phyloP scores from a whole-genome alignment of 305 asterid genomes.

The Coffea humblotiana region DNA sequence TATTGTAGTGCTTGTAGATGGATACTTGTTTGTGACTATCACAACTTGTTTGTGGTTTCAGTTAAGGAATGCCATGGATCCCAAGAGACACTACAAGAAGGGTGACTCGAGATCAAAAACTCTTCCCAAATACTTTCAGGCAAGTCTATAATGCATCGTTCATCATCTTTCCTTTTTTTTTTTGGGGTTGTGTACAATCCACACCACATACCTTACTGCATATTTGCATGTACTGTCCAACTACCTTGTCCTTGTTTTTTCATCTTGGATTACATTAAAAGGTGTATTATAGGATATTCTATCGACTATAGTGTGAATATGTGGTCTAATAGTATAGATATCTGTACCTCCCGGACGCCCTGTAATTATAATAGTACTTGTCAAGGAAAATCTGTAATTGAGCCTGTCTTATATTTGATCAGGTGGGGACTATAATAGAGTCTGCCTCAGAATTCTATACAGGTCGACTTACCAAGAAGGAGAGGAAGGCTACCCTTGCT shows the following conservation, averaged over 20 bases:
- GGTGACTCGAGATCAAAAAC: conserved; percentile 61
- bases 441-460: conserved; percentile 61
- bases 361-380: background rate
- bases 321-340: background rate
- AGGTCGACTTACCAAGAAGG: conserved; percentile 79
- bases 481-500: conserved; percentile 69
- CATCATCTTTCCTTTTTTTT: background rate
- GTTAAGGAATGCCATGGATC: conserved; percentile 73
- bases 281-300: background rate
- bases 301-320: background rate
- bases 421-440: conserved; percentile 83
- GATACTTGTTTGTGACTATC: conserved; percentile 15
- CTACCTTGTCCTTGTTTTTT: background rate
- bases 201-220: background rate
- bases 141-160: conserved; percentile 19
- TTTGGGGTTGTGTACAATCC: background rate
- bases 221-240: background rate
- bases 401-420: conserved; percentile 22
- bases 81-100: conserved; percentile 83
- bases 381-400: background rate
- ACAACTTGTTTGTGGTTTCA: conserved; percentile 24
- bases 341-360: background rate
- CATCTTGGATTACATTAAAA: background rate
- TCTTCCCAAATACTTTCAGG: conserved; percentile 82
- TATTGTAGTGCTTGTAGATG: background rate